Evolutionary conservation across 495 filamentous ascomycete species (phyloP).

Genomic region (Hyaloscypha finlandica): DNA sequence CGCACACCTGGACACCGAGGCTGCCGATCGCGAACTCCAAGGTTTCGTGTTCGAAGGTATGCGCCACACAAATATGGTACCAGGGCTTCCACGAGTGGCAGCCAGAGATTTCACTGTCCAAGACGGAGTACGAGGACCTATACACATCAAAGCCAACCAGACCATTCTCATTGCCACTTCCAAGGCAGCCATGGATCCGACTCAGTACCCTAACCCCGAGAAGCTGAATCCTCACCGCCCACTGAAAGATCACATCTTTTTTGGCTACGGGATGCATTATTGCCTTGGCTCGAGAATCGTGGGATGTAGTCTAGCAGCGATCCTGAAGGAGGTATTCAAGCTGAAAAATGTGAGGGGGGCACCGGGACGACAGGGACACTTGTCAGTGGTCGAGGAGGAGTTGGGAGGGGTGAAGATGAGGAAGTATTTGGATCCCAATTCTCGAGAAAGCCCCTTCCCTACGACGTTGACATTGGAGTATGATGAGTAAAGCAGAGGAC

Average conservation of each 20-base stretch:
- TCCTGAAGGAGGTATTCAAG: conserved; percentile 48
- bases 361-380: conserved; percentile 43
- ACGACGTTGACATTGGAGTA: conserved; percentile 42
- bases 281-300: conserved; percentile 64
- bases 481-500: conserved; percentile 29
- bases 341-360: conserved; percentile 41
- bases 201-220: conserved; percentile 67
- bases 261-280: conserved; percentile 61
- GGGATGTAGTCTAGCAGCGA: conserved; percentile 64
- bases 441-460: conserved; percentile 41
- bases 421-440: conserved; percentile 41
- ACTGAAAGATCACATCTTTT: conserved; percentile 66
- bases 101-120: conserved; percentile 47
- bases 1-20: conserved; percentile 49
- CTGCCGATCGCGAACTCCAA: conserved; percentile 50
- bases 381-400: conserved; percentile 36
- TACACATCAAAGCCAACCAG: conserved; percentile 45
- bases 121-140: conserved; percentile 53
- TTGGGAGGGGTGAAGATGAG: conserved; percentile 41
- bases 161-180: conserved; percentile 59
- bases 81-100: conserved; percentile 58
- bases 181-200: conserved; percentile 59
- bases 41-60: conserved; percentile 49
- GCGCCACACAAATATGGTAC: conserved; percentile 48
- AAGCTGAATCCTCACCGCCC: conserved; percentile 69